Evolutionary conservation across 306 rosid genomes (phyloP).

Genomic region (Cicer judaicum): DNA sequence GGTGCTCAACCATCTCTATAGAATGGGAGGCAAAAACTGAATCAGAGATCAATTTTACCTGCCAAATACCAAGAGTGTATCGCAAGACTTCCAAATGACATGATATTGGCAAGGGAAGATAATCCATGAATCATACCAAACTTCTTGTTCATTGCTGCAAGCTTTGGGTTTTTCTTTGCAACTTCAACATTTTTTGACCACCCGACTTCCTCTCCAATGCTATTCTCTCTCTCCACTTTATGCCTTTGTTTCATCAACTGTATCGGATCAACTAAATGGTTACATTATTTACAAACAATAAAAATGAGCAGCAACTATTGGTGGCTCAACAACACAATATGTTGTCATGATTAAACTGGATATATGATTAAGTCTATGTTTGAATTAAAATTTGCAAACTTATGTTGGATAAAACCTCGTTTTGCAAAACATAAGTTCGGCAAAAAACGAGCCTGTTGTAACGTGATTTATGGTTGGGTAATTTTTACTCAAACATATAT

Average conservation of each 20-base stretch:
- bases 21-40: slow-evolving; percentile 39
- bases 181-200: slow-evolving; percentile 92
- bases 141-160: slow-evolving; percentile 94
- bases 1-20: slow-evolving; percentile 41
- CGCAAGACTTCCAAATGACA: slow-evolving; percentile 93
- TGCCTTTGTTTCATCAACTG: slow-evolving; percentile 98
- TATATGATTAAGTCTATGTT: not conserved
- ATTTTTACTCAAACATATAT: not conserved
- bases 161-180: slow-evolving; percentile 86
- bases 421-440: not conserved
- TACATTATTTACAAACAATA: slow-evolving; percentile 5
- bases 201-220: slow-evolving; percentile 89
- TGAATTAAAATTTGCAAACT: not conserved
- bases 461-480: not conserved
- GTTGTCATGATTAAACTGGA: slow-evolving; percentile 22
- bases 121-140: slow-evolving; percentile 98
- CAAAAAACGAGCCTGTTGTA: not conserved
- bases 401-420: not conserved
- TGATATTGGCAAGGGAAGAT: slow-evolving; percentile 92
- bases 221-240: slow-evolving; percentile 87
- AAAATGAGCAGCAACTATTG: not conserved
- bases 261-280: slow-evolving; percentile 44
- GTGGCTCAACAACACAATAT: slow-evolving; percentile 32
- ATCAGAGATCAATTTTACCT: slow-evolving; percentile 75
- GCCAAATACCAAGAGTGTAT: slow-evolving; percentile 99